Base-by-base conservation (phyloP, 257 asterid genomes). In the Buddleja alternifolia region DNA sequence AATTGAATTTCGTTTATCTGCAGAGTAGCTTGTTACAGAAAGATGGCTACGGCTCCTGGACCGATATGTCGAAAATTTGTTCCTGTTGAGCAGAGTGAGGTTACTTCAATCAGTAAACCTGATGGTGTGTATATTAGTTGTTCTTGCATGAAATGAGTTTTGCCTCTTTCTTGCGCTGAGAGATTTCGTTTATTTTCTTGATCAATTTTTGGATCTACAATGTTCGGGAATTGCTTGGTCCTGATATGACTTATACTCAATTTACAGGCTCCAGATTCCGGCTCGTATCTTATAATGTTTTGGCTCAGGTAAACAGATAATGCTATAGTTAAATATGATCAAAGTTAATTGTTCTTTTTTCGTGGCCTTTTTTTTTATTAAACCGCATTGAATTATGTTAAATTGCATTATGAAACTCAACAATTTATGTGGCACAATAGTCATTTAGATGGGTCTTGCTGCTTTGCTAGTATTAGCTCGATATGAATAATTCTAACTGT, bases 201-300 rank as follows among this genome's bases (percentile, higher is more conserved):
- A 12, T 53, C 42, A 46, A 23, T 59, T 15, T 60, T 56, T 53
- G 15, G 3, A 36, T 39, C 44, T 12, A 1, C 8, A 19, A 4
- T 68, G 45, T 11, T 15, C 41, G 47, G 29, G 65, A 72, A 32
- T 37, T 39, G 57, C 10, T 60, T 24, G 6, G 19, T 41, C 36
- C 62, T 40, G 56, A 64, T 56, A 72, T 67, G 54, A 62, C 66
- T 55, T 56, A 25, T 78, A 59, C 54, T 42, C 25, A 32, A 42
- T 51, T 77, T 67, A 4, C 95, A 93, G 98, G 88, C 74, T 78
- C 72, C 78, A 88, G 70, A 66, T 88, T 93, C 85, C 81, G 95
- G 62, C 80, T 93, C 44, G 93, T 88, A 16, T 90, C 99, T 23
- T 93, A 93, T 70, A 93, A 93, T 77, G 80, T 88, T 62, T 79